phyloP scores from a whole-genome alignment of 768 basidiomycete species.

The Artomyces pyxidatus region DNA sequence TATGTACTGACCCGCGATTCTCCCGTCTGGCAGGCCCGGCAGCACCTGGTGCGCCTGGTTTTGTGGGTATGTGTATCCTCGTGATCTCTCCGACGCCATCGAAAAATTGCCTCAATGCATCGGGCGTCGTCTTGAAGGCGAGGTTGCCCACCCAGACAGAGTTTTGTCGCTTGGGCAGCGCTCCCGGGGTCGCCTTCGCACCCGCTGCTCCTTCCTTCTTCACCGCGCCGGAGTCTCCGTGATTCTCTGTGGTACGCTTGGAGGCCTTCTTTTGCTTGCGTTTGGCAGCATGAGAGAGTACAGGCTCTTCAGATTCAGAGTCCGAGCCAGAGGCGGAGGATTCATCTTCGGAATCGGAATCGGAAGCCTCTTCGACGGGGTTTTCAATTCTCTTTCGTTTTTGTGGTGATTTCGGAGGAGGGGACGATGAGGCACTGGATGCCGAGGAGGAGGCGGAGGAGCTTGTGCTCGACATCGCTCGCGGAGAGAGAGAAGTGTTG shows the following conservation, averaged over 20 bases:
- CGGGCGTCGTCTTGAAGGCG: conserved; percentile 78
- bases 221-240: conserved; percentile 21
- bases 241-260: too few relatives aligned
- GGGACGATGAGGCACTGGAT: too few relatives aligned
- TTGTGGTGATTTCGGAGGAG: not conserved
- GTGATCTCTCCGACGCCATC: conserved; percentile 66
- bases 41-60: conserved; percentile 32
- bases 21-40: conserved; percentile 40
- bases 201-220: conserved; percentile 30
- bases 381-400: conserved; percentile 1
- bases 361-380: conserved; percentile 1
- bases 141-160: conserved; percentile 97
- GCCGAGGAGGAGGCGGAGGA: not conserved
- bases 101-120: conserved; percentile 66
- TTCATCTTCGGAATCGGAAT: conserved; percentile 19
- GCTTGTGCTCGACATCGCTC: too few relatives aligned
- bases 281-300: conserved; percentile 69
- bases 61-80: conserved; percentile 81
- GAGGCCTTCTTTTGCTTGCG: conserved; percentile 50
- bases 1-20: conserved; percentile 64
- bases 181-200: conserved; percentile 5
- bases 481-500: too few relatives aligned
- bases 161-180: conserved; percentile 54
- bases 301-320: conserved; percentile 32
- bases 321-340: conserved; percentile 13